A percentile compares a stretch with the other conserved stretches of the same genome.
phyloP scores from a whole-genome alignment of 345 rosid species.

The Eucalyptus tenuipes region DNA sequence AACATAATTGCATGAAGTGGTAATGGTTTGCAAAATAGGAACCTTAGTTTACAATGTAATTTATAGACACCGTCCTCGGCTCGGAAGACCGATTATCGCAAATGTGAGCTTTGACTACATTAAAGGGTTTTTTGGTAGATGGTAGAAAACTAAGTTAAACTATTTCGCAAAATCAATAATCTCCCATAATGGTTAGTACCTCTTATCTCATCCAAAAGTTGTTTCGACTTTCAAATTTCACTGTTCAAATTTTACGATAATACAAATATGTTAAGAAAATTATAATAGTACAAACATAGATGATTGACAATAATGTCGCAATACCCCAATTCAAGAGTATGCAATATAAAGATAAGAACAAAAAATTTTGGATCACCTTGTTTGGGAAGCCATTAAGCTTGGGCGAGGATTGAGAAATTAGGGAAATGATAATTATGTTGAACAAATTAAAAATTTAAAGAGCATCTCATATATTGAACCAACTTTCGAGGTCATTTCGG shows the following conservation, averaged over 20 bases:
- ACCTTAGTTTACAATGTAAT: neutral
- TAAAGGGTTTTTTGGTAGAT: neutral
- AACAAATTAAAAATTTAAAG: no score
- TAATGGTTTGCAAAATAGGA: neutral
- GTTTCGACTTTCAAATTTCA: neutral
- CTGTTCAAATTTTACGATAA: accelerated
- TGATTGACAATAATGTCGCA: neutral
- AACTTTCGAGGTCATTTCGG: no score
- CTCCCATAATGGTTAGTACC: accelerated
- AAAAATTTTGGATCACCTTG: neutral
- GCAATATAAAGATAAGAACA: neutral
- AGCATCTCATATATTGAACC: accelerated
- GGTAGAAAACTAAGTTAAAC: accelerated
- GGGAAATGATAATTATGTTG: accelerated
- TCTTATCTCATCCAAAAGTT: accelerated
- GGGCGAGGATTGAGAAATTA: neutral
- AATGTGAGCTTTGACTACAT: neutral
- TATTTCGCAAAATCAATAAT: neutral
- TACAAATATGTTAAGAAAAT: accelerated
- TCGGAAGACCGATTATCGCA: neutral
- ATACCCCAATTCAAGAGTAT: neutral
- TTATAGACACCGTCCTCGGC: neutral
- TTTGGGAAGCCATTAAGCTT: accelerated
- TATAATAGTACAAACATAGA: accelerated
- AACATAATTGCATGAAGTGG: neutral